phyloP scores from a whole-genome alignment of 2,329 filamentous ascomycete species.

The Monosporascus ibericus region DNA sequence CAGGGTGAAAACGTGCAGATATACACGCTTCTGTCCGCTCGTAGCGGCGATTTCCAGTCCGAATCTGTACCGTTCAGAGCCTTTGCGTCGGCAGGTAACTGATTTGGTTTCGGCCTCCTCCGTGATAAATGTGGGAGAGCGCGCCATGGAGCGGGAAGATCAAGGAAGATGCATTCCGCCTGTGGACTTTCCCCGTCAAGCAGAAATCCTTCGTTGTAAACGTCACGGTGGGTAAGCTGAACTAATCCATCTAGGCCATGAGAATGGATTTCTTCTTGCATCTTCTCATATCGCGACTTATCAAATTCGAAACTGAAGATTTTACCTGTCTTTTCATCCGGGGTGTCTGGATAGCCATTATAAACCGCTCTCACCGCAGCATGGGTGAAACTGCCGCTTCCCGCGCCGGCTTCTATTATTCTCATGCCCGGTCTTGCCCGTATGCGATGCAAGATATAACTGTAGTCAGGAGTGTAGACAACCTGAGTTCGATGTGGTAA shows the following conservation, averaged over 20 bases:
- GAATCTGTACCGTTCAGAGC: conserved; percentile 13
- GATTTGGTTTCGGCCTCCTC: conserved; percentile 28
- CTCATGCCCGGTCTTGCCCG: conserved; percentile 65
- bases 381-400: conserved; percentile 80
- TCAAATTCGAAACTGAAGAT: conserved; percentile 84
- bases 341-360: conserved; percentile 55
- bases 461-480: conserved; percentile 82
- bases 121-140: conserved; percentile 71
- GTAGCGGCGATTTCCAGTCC: conserved; percentile 55
- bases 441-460: conserved; percentile 73
- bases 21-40: conserved; percentile 65
- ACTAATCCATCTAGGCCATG: conserved; percentile 63
- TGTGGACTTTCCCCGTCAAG: conserved; percentile 53
- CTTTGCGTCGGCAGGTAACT: conserved; percentile 14
- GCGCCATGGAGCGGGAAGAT: conserved; percentile 76
- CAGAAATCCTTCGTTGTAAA: conserved; percentile 69
- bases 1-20: conserved; percentile 96
- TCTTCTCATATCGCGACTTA: conserved; percentile 61
- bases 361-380: conserved; percentile 71
- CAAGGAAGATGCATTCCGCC: conserved; percentile 70
- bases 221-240: conserved; percentile 70
- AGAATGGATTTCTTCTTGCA: conserved; percentile 61
- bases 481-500: conserved; percentile 79
- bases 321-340: conserved; percentile 48
- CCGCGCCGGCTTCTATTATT: conserved; percentile 75